Percentiles rank a stretch among this genome's conserved stretches.
Conservation (phyloP, 805 yeast species). For the Ogataea philodendri region DNA sequence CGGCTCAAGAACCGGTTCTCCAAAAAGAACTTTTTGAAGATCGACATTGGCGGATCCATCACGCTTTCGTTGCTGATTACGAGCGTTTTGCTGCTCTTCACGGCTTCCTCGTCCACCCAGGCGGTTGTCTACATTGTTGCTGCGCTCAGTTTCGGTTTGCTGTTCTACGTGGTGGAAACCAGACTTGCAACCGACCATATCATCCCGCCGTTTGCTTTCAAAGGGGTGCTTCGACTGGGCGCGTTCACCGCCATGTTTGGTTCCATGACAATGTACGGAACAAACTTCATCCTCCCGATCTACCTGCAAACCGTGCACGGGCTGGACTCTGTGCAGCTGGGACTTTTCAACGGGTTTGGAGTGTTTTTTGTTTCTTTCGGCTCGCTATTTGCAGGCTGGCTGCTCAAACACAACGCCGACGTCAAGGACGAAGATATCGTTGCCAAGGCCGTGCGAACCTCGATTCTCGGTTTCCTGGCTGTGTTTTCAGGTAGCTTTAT, state of each 20-base stretch:
- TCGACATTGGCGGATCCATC: conserved; percentile 43
- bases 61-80: conserved; percentile 35
- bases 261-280: conserved; percentile 37
- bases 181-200: conserved; percentile 37
- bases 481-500: conserved; percentile 25
- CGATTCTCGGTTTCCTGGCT: conserved; percentile 23
- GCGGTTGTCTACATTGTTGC: conserved; percentile 16
- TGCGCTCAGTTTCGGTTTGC: conserved; percentile 15
- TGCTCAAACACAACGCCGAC: conserved; percentile 28
- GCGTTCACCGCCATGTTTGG: conserved; percentile 39
- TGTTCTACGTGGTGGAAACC: conserved; percentile 36
- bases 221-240: conserved; percentile 39
- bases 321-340: conserved; percentile 38
- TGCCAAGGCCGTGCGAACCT: conserved; percentile 22
- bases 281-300: conserved; percentile 39
- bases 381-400: conserved; percentile 38
- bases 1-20: conserved; percentile 31
- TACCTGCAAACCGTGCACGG: conserved; percentile 45
- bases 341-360: conserved; percentile 40
- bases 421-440: conserved; percentile 20
- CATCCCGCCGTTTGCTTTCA: conserved; percentile 39
- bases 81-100: conserved; percentile 36
- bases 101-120: conserved; percentile 19
- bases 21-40: conserved; percentile 34
- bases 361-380: conserved; percentile 41